Evolutionary conservation across 495 filamentous ascomycete species (phyloP), one percentile per base, ranked within the genome.

Genomic region (Staphylotrichum longicolle): DNA sequence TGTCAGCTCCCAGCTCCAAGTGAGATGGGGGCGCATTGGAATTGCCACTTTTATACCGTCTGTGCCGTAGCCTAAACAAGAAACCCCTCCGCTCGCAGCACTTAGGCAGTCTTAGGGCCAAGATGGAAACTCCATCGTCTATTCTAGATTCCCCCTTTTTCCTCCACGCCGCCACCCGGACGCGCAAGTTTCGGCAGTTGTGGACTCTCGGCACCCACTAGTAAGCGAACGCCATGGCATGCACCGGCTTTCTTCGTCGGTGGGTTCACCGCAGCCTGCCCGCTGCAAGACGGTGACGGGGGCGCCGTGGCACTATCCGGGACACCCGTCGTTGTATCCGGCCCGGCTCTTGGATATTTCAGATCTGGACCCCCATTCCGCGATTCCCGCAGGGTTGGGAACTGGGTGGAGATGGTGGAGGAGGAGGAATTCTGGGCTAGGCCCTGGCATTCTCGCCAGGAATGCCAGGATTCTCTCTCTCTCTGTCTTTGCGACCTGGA

Each of bases 261-360:
- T 53, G 50, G 50, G 20, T 27, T 27, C 20, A 27, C 20, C 20
- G 20, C 20, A 27, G 20, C 20, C 20, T 27, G 20, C 20, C 20
- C 20, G 20, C 20, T 27, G 20, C 3, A 37, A 53, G 5, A 39
- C 50, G 33, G 50, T 7, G 39, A 39, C 20, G 20, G 20, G 20
- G 33, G 11, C 50, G 20, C 11, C 50, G 50, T 53, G 27, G n/a
- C 51, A 54, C 11, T 54, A 54, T 54, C 51, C 51, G 35, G 35
- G 35, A 39, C 11, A n/a, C 20, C 14, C 50, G n/a, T 41, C 35
- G 35, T 9, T 35, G 48, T 54, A n/a, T 54, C 51, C 51, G 51
- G 37, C 11, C 35, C 8, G 51, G 51, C n/a, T 27, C 15, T 20
- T 54, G 51, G 9, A 37, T 27, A 15, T 32, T 4, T 34, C 7